phyloP scores from a whole-genome alignment of 1,139 yeast genomes.

The Kurtzmaniella quercitrusa region DNA sequence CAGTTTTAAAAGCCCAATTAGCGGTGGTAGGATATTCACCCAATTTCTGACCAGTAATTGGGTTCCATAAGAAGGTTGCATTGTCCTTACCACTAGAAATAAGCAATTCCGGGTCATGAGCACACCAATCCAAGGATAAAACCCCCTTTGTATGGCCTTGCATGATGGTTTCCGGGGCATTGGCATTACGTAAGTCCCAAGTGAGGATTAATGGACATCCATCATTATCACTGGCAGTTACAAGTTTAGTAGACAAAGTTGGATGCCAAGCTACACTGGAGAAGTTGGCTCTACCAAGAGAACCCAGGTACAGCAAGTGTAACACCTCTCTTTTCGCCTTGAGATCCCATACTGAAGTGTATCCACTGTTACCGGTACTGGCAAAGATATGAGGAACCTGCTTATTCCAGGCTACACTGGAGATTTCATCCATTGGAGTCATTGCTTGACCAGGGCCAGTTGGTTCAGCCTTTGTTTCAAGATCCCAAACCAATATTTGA shows the following conservation, averaged over 20 bases:
- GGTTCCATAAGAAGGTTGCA: slow-evolving; percentile 87
- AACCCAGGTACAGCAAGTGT: slow-evolving; percentile 61
- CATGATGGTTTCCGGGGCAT: slow-evolving; percentile 76
- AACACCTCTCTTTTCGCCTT: slow-evolving; percentile 84
- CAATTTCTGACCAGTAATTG: slow-evolving; percentile 60
- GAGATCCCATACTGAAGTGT: slow-evolving; percentile 91
- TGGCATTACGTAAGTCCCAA: slow-evolving; percentile 94
- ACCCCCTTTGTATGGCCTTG: slow-evolving; percentile 87
- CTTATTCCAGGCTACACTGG: slow-evolving; percentile 87
- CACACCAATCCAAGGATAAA: slow-evolving; percentile 90
- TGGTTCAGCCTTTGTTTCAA: slow-evolving; percentile 59
- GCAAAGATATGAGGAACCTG: slow-evolving; percentile 85
- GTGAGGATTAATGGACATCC: slow-evolving; percentile 74
- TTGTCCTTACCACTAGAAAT: slow-evolving; percentile 92
- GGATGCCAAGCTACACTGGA: slow-evolving; percentile 89
- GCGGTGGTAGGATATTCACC: slow-evolving; percentile 91
- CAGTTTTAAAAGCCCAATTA: slow-evolving; percentile 88
- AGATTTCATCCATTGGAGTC: slow-evolving; percentile 79
- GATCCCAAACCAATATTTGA: slow-evolving; percentile 88
- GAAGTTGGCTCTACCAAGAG: slow-evolving; percentile 54
- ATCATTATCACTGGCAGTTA: slow-evolving; percentile 85
- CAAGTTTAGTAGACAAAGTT: slow-evolving; percentile 71
- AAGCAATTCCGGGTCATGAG: slow-evolving; percentile 71
- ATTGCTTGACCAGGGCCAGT: slow-evolving; percentile 72
- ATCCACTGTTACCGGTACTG: slow-evolving; percentile 78